phyloP scores from a whole-genome alignment of 192 early-diverging fungal species.

The Chytriomyces sp. region DNA sequence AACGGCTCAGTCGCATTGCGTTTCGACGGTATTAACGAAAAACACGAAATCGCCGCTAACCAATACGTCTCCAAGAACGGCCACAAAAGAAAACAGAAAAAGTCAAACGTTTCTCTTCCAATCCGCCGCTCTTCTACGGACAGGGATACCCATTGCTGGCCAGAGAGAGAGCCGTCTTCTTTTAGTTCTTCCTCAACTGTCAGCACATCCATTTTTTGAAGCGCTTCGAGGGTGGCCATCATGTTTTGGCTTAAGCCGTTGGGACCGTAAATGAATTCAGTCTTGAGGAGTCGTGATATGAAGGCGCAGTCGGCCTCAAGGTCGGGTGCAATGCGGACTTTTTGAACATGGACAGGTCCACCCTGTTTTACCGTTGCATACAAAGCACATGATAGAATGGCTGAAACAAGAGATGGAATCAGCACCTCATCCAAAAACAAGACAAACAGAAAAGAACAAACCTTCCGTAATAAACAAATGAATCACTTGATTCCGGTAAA shows the following conservation, averaged over 20 bases:
- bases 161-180: conserved; percentile 20
- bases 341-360: conserved; percentile 70
- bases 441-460: conserved; percentile 19
- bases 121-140: conserved; percentile 50
- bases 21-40: conserved; percentile 43
- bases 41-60: conserved; percentile 70
- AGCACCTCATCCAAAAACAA: background rate
- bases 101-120: conserved; percentile 67
- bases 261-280: conserved; percentile 81
- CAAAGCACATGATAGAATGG: conserved; percentile 74
- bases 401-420: conserved; percentile 43
- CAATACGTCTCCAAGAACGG: conserved; percentile 90
- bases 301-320: conserved; percentile 73
- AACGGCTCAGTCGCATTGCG: conserved; percentile 22
- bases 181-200: conserved; percentile 42
- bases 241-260: conserved; percentile 73
- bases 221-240: conserved; percentile 61
- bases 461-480: conserved; percentile 63
- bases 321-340: conserved; percentile 57
- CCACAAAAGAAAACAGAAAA: conserved; percentile 84
- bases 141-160: conserved; percentile 47
- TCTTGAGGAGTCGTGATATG: conserved; percentile 74
- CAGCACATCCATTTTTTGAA: conserved; percentile 54
- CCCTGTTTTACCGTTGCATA: conserved; percentile 81
- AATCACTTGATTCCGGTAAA: conserved; percentile 84